These are phyloP conservation scores for Pyracantha coccinea DNA, from an alignment of 331 rosid genomes.

Conservation along the genomic window DNA sequence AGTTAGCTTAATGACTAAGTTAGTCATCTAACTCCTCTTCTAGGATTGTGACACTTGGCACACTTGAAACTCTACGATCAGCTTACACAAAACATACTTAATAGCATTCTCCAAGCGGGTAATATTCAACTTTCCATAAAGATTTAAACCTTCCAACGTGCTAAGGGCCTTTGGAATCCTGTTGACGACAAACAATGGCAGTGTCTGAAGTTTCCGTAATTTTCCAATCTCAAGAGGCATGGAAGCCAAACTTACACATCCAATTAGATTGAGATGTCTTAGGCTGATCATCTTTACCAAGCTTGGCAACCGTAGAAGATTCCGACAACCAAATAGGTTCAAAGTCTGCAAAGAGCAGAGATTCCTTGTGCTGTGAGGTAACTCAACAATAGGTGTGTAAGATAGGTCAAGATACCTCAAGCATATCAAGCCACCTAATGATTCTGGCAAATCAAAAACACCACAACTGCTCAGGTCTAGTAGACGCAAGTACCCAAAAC, in stretches of 20 bases:
- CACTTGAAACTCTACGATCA: no score
- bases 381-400: not conserved
- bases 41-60: no score
- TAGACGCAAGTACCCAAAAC: slow-evolving; percentile 7
- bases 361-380: not conserved
- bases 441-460: not conserved
- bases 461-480: slow-evolving; percentile 14
- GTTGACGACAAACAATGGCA: slow-evolving; percentile 3
- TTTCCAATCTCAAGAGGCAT: not conserved
- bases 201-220: not conserved
- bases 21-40: no score
- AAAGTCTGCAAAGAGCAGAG: not conserved
- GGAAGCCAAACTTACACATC: not conserved
- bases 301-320: not conserved
- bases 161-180: no score
- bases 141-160: not conserved
- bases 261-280: slow-evolving; percentile 19
- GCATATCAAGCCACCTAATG: not conserved
- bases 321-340: slow-evolving; percentile 2
- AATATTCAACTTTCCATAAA: slow-evolving; percentile 4
- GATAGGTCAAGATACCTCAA: slow-evolving; percentile 23
- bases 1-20: no score
- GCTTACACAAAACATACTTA: no score
- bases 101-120: not conserved
- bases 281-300: not conserved